Evolutionary conservation across 1,284 basidiomycete genomes (phyloP), one percentile per base, ranked within the genome.

Genomic region (Ceratobasidium sp.): DNA sequence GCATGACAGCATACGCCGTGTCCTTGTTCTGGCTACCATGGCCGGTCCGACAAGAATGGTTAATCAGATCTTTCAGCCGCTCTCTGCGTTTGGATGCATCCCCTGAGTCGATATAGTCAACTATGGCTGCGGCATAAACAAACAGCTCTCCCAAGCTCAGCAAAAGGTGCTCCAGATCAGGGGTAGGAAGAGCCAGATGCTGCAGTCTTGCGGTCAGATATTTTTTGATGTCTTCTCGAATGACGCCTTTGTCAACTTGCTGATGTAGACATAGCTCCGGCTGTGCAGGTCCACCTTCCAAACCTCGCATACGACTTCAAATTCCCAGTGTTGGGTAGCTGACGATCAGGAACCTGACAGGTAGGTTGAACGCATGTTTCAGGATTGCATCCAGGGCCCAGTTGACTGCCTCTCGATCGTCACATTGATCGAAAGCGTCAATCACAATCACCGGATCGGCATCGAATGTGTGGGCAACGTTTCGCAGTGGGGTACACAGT

Each of bases 341-440:
- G n/a, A 33, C 40, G 51, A 56, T 12, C 12, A 56, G 23, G 26
- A 33, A 53, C 68, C 28, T 70, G 33, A 70, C 18, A 28, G 68
- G 68, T 4, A 70, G 26, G n/a, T n/a, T 12, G 12, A 20, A 4
- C 2, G 49, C 44, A 42, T 51, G 12, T 13, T 26, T 4, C 12
- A 68, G n/a, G 18, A 56, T 18, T 7, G 51, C 28, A 13, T 28
- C 10, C 3, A 70, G 51, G 33, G 33, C 33, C 33, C 6, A 70
- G n/a, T 3, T 13, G 23, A 13, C 20, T 13, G 6, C 39, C 33
- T 4, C 51, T 39, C 51, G n/a, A 28, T 70, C 33, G 1, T 70
- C 51, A 23, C 68, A 70, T 56, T 70, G 44, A 7, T 70, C 68
- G 6, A 70, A 20, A 2, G 51, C 51, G 20, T 70, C 68, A 23